These are phyloP conservation scores for Yarrowia sp. DNA, from an alignment of 805 yeast species.

Conservation along the genomic window DNA sequence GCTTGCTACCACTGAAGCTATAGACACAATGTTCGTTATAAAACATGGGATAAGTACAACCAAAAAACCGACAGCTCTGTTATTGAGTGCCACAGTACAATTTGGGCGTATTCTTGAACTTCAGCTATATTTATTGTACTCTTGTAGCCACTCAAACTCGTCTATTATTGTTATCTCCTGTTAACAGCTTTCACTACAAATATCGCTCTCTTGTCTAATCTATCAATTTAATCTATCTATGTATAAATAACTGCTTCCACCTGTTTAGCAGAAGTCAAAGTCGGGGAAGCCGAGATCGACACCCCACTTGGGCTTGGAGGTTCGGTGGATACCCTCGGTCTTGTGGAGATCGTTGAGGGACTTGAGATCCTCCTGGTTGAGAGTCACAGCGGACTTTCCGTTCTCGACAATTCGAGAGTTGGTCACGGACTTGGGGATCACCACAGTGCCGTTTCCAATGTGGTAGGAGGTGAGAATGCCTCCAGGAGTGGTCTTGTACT, in stretches of 20 bases:
- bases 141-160: no score
- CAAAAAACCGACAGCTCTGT: no score
- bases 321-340: slow-evolving; percentile 45
- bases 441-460: slow-evolving; percentile 64
- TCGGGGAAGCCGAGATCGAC: slow-evolving; percentile 46
- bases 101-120: no score
- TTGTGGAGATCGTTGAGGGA: slow-evolving; percentile 48
- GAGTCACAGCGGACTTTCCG: slow-evolving; percentile 51
- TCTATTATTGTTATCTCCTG: no score
- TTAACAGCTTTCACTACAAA: no score
- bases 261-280: slow-evolving; percentile 29
- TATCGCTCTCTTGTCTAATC: neutral
- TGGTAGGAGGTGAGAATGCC: slow-evolving; percentile 71
- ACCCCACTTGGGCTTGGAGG: slow-evolving; percentile 47
- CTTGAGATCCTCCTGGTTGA: slow-evolving; percentile 55
- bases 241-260: neutral
- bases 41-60: no score
- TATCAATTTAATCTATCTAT: slow-evolving; percentile 12
- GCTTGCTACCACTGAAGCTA: no score
- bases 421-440: slow-evolving; percentile 74
- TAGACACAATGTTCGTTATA: no score
- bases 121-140: no score
- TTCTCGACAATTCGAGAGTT: slow-evolving; percentile 61
- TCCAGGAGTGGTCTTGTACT: slow-evolving; percentile 60
- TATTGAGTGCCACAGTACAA: no score